These are phyloP conservation scores for Choiromyces venosus DNA, from an alignment of 495 filamentous ascomycete species.

Conservation along the genomic window DNA sequence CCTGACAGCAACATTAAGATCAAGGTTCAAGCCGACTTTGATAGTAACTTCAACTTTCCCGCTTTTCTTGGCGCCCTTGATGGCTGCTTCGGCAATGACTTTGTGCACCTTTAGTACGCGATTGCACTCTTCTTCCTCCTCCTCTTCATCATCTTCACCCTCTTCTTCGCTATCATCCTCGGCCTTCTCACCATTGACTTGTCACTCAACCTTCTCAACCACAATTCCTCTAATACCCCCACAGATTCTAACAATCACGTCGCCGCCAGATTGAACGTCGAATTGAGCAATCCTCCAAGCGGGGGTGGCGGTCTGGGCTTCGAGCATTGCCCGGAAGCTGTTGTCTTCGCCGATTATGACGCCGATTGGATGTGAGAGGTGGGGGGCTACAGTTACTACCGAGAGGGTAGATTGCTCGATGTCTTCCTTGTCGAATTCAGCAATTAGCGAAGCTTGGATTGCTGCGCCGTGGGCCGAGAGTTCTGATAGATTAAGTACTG, in stretches of 20 bases:
- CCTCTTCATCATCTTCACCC: slow-evolving; percentile 60
- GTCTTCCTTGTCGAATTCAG: slow-evolving; percentile 85
- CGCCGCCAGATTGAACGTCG: slow-evolving; percentile 67
- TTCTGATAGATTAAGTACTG: slow-evolving; percentile 88
- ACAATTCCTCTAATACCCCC: slow-evolving; percentile 86
- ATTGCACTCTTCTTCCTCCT: slow-evolving; percentile 78
- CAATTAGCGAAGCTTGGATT: slow-evolving; percentile 86
- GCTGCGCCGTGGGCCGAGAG: slow-evolving; percentile 83
- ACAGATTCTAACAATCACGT: slow-evolving; percentile 76
- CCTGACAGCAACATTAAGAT: slow-evolving; percentile 70
- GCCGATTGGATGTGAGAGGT: no score
- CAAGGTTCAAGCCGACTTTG: slow-evolving; percentile 71
- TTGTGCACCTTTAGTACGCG: slow-evolving; percentile 92
- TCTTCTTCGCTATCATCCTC: no score
- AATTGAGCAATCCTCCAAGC: slow-evolving; percentile 78
- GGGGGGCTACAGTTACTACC: slow-evolving; percentile 88
- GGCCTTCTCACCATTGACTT: slow-evolving; percentile 52
- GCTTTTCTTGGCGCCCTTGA: slow-evolving; percentile 78
- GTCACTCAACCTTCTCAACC: no score
- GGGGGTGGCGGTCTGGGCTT: slow-evolving; percentile 83
- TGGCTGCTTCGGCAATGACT: no score
- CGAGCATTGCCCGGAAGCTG: slow-evolving; percentile 69
- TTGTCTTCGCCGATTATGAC: slow-evolving; percentile 61
- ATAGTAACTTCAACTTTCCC: slow-evolving; percentile 88
- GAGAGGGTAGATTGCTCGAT: slow-evolving; percentile 94